Evolutionary conservation across 371 early-diverging fungal genomes (phyloP), one percentile per base, ranked within the genome.

Genomic region (Mucor circinelloides): DNA sequence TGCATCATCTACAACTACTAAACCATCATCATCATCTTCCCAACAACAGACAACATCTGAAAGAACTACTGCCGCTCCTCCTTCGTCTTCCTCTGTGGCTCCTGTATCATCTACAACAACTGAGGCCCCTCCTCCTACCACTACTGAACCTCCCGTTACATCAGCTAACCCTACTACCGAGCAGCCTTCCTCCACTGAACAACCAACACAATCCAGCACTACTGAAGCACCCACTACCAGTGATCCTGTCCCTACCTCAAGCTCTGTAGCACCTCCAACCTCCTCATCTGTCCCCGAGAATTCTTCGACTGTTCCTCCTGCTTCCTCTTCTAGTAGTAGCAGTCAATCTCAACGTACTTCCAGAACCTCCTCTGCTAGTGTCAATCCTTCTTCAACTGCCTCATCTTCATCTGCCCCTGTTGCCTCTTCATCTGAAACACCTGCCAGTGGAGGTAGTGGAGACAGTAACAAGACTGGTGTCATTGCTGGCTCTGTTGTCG

Each of bases 401-500:
- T 61, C 71, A 31, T 63, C 60, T 8, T 3, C 38, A 17, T 36
- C 63, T 17, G 10, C 36, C 25, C n/a, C 57, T 8, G 28, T 34
- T 25, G 6, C 38, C 19, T 17, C 60, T n/a, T 21, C 46, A 4
- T 40, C n/a, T 28, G 40, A 23, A 36, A 15, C 36, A 23, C 31
- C 67, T 31, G 2, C 40, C 1, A n/a, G 15, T 40, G 31, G 27
- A 30, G 32, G 15, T 32, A 23, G 57, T 38, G 31, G 19, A 42
- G n/a, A 42, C 17, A 25, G 19, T 15, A 70, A 55, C 42, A 69
- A 66, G 10, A 69, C 73, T 15, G 78, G 71, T 30, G 48, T 63
- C n/a, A 80, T 80, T 69, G 78, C 69, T 21, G 81, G 78, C 48
- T 64, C 76, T 28, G 78, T 75, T 8, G 78, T 80, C n/a, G 78